Conservation (phyloP, 805 yeast genomes). For the Spathaspora sp. region DNA sequence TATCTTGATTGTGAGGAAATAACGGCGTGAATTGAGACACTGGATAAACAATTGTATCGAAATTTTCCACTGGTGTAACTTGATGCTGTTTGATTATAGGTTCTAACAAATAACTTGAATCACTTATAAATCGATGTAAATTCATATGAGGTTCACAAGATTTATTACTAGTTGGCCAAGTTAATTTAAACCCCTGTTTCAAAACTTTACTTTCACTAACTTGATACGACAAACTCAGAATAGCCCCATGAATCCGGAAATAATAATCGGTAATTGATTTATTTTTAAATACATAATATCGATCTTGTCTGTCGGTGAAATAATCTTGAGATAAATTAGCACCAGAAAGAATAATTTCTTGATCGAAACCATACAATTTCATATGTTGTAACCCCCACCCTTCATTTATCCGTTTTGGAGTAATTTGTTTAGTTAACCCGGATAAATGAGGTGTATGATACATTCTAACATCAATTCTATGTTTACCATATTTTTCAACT, state of each 20-base stretch:
- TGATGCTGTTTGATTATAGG: slow-evolving; percentile 53
- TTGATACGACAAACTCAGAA: slow-evolving; percentile 69
- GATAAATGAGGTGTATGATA: slow-evolving; percentile 85
- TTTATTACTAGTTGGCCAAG: slow-evolving; percentile 72
- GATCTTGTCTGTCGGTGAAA: slow-evolving; percentile 91
- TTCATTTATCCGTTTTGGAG: slow-evolving; percentile 87
- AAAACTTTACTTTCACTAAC: slow-evolving; percentile 40
- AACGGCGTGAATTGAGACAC: slow-evolving; percentile 89
- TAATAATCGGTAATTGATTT: slow-evolving; percentile 65
- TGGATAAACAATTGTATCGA: slow-evolving; percentile 76
- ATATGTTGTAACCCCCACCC: slow-evolving; percentile 93
- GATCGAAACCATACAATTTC: slow-evolving; percentile 94
- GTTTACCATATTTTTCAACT: slow-evolving; percentile 57
- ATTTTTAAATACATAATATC: slow-evolving; percentile 74
- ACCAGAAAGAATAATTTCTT: slow-evolving; percentile 82
- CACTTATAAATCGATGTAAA: slow-evolving; percentile 47
- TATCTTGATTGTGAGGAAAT: slow-evolving; percentile 49
- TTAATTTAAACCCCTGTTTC: slow-evolving; percentile 49
- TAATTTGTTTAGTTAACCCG: slow-evolving; percentile 58
- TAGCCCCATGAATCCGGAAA: slow-evolving; percentile 61
- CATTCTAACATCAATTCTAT: slow-evolving; percentile 73
- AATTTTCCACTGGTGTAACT: slow-evolving; percentile 30
- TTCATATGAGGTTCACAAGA: slow-evolving; percentile 66
- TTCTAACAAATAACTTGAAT: slow-evolving; percentile 52
- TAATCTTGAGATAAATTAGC: slow-evolving; percentile 91